Conservation (phyloP, 1,284 basidiomycete genomes). For the Leccinum ponderosum region DNA sequence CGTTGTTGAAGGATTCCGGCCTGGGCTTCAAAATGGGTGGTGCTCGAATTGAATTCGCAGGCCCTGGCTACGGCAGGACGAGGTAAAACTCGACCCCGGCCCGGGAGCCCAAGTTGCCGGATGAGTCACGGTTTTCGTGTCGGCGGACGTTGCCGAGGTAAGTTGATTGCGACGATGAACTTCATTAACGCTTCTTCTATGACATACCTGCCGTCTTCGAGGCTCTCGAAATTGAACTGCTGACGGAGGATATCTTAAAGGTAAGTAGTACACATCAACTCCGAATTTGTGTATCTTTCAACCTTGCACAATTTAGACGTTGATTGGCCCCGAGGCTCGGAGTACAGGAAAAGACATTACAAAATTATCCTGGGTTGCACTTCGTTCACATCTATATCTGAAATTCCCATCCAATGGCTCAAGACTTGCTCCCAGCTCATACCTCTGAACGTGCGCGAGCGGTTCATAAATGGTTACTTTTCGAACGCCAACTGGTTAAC, state of each 20-base stretch:
- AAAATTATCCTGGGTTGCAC: conserved; percentile 86
- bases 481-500: conserved; percentile 81
- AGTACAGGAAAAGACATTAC: conserved; percentile 52
- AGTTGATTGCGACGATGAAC: conserved; percentile 35
- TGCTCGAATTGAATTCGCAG: background rate
- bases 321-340: conserved; percentile 37
- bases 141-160: conserved; percentile 49
- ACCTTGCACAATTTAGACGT: conserved; percentile 30
- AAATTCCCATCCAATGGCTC: conserved; percentile 81
- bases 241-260: conserved; percentile 83
- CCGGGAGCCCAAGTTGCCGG: no score
- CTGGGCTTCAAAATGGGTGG: background rate
- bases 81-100: no score
- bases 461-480: conserved; percentile 63
- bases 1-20: background rate
- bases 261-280: conserved; percentile 37
- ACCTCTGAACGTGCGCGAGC: conserved; percentile 63
- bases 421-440: conserved; percentile 80
- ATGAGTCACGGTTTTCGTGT: conserved; percentile 53
- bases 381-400: conserved; percentile 72
- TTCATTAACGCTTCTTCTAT: conserved; percentile 35
- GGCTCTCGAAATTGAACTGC: conserved; percentile 80
- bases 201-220: conserved; percentile 64
- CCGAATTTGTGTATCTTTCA: background rate
- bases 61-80: no score